Conservation (phyloP, 495 filamentous ascomycete species). For the Trypethelium eluteriae region DNA sequence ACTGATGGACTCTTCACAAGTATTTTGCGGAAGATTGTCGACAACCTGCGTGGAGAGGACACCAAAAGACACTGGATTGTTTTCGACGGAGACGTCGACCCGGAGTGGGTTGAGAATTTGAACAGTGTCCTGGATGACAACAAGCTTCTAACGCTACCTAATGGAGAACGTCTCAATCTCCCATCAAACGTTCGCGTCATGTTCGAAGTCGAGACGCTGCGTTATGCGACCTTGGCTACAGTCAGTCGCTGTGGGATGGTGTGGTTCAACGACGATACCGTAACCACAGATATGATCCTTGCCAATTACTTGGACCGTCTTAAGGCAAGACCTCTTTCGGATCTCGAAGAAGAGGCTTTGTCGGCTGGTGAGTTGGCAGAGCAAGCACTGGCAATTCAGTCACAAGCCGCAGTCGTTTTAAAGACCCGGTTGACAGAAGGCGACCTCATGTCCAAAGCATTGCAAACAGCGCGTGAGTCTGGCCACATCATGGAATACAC, state of each 20-base stretch:
- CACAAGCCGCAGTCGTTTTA: conserved; percentile 67
- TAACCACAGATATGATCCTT: conserved; percentile 87
- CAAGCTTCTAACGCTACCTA: conserved; percentile 90
- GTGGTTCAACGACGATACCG: conserved; percentile 98
- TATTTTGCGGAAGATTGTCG: conserved; percentile 94
- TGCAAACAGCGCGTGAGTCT: conserved; percentile 65
- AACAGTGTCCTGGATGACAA: conserved; percentile 99
- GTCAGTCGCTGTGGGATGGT: conserved; percentile 99
- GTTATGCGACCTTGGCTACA: conserved; percentile 93
- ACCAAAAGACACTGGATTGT: conserved; percentile 98
- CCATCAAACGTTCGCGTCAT: conserved; percentile 95
- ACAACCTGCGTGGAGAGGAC: conserved; percentile 95
- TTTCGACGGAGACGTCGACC: conserved; percentile 97
- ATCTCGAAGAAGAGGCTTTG: conserved; percentile 82
- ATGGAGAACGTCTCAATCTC: conserved; percentile 91
- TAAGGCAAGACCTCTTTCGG: conserved; percentile 74
- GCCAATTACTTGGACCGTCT: conserved; percentile 81
- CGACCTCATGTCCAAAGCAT: conserved; percentile 66
- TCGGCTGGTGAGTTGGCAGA: conserved; percentile 72
- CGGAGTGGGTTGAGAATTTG: conserved; percentile 98
- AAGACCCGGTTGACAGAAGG: conserved; percentile 66
- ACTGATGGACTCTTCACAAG: conserved; percentile 97
- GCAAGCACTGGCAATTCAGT: conserved; percentile 67
- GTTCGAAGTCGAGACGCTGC: conserved; percentile 98
- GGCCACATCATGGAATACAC: conserved; percentile 99